Conservation (phyloP, 768 basidiomycete genomes). For the Macrolepiota fuliginosa region DNA sequence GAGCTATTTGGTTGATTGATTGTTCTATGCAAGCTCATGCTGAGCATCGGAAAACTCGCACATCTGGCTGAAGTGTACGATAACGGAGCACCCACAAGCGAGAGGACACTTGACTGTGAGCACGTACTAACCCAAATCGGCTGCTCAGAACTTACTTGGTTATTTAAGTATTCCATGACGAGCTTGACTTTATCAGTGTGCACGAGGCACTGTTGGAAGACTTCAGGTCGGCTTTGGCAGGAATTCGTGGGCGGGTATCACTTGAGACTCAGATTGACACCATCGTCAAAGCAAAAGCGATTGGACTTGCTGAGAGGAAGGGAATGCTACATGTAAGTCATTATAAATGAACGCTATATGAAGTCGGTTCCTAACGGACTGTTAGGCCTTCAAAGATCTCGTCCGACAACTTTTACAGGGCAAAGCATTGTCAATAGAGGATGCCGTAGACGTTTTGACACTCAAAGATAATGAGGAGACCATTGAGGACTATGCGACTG, state of each 20-base stretch:
- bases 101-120: conserved; percentile 55
- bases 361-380: not conserved
- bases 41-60: conserved; percentile 87
- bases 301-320: conserved; percentile 39
- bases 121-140: not conserved
- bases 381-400: conserved; percentile 67
- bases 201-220: conserved; percentile 68
- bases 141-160: conserved; percentile 8
- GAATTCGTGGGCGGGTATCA: conserved; percentile 56
- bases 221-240: conserved; percentile 48
- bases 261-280: conserved; percentile 68
- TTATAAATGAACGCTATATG: not conserved
- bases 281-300: conserved; percentile 55
- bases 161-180: conserved; percentile 74
- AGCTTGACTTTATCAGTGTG: conserved; percentile 83
- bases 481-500: conserved; percentile 65
- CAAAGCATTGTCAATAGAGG: conserved; percentile 72
- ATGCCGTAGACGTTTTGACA: conserved; percentile 78
- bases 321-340: conserved; percentile 50
- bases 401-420: conserved; percentile 72
- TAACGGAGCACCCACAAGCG: conserved; percentile 41
- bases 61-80: conserved; percentile 80
- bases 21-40: conserved; percentile 60
- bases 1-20: not conserved
- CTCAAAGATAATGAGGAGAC: conserved; percentile 73